phyloP scores from a whole-genome alignment of 2,329 filamentous ascomycete genomes.

The Colletotrichum acutatum region DNA sequence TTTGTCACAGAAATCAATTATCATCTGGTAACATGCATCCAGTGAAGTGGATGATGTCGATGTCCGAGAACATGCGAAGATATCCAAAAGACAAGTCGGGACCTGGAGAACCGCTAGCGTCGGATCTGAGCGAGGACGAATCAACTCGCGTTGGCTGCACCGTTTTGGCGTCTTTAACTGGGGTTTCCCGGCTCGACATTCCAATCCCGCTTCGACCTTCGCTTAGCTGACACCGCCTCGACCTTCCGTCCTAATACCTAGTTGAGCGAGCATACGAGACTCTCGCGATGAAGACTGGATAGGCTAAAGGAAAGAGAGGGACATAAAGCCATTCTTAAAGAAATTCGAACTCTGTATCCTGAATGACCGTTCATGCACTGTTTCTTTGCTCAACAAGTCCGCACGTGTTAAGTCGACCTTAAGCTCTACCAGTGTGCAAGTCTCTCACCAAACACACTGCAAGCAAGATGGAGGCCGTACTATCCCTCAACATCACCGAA shows the following conservation, averaged over 20 bases:
- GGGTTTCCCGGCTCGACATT: neutral
- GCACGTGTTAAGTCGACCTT: neutral
- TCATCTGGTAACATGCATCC: too few relatives aligned
- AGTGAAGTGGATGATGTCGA: too few relatives aligned
- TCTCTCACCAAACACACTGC: neutral
- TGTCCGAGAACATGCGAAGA: neutral
- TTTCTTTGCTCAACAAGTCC: neutral
- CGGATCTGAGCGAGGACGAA: neutral
- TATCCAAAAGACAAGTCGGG: neutral
- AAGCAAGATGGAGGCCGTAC: neutral
- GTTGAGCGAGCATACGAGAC: neutral
- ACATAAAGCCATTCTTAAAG: neutral
- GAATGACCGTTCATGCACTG: neutral
- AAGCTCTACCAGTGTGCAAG: neutral
- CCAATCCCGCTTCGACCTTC: neutral
- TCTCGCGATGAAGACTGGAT: neutral
- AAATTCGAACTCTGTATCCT: neutral
- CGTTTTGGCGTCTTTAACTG: neutral
- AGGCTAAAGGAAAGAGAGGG: neutral
- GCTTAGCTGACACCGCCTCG: neutral
- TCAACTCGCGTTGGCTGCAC: neutral
- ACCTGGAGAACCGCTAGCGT: neutral
- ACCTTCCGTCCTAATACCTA: constrained; percentile 8
- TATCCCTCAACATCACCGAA: constrained; percentile 39
- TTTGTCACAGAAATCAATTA: too few relatives aligned